Percentiles rank a stretch among this genome's conserved stretches.
Conservation (phyloP, 768 basidiomycete genomes). For the Russula sp. region DNA sequence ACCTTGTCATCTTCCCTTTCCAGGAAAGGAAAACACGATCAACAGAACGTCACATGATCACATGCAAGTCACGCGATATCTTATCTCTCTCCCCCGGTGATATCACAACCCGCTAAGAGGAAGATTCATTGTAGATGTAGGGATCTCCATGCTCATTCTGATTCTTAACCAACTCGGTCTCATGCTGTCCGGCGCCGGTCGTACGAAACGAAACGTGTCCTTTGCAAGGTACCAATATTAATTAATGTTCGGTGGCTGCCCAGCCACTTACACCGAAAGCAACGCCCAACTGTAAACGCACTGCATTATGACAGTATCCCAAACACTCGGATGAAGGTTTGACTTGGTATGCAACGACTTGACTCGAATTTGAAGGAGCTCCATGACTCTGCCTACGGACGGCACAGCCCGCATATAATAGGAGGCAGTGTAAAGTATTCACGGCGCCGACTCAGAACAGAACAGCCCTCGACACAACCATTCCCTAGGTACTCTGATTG, state of each 20-base stretch:
- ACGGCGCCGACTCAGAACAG: slow-evolving; percentile 13
- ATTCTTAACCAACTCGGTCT: too few species aligned
- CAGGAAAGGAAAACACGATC: slow-evolving; percentile 2
- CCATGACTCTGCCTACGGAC: not conserved
- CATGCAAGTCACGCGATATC: not conserved
- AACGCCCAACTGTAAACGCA: not conserved
- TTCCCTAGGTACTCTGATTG: not conserved
- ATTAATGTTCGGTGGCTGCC: not conserved
- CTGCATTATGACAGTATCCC: not conserved
- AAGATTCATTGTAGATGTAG: too few species aligned
- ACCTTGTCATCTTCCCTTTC: slow-evolving; percentile 17
- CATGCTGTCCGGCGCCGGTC: not conserved
- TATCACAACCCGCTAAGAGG: not conserved
- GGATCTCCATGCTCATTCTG: too few species aligned
- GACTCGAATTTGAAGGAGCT: not conserved
- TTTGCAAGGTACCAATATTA: not conserved
- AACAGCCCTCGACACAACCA: slow-evolving; percentile 14
- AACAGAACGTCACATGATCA: slow-evolving; percentile 18
- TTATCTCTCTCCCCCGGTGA: not conserved
- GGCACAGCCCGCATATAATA: slow-evolving; percentile 1
- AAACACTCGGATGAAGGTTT: not conserved
- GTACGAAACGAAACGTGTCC: not conserved
- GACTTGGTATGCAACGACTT: not conserved
- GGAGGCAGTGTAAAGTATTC: slow-evolving; percentile 8
- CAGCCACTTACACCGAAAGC: not conserved